phyloP scores from a whole-genome alignment of 2,329 filamentous ascomycete genomes.

The Alternaria angustiovoidea region DNA sequence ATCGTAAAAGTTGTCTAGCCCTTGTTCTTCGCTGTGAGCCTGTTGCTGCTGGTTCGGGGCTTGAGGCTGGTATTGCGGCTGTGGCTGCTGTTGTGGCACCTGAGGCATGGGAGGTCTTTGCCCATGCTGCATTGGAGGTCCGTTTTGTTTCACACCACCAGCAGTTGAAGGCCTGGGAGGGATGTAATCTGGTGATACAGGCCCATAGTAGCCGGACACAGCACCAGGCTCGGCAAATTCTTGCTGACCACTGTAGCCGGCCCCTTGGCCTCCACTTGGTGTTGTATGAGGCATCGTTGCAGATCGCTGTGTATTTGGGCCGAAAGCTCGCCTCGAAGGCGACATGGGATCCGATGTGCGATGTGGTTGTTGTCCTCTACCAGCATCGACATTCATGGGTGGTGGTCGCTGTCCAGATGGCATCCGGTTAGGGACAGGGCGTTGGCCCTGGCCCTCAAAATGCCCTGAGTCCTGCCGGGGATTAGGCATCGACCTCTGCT shows the following conservation, averaged over 20 bases:
- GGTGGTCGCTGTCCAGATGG: conserved; percentile 35
- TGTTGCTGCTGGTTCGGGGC: conserved; percentile 30
- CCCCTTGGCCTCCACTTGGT: conserved; percentile 20
- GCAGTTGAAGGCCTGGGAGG: conserved; percentile 50
- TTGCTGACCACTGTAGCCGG: conserved; percentile 31
- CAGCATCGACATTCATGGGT: conserved; percentile 30
- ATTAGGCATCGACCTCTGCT: conserved; percentile 29
- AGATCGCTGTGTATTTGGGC: conserved; percentile 44
- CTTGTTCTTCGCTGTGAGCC: conserved; percentile 43
- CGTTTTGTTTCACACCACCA: conserved; percentile 39
- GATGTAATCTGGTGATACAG: conserved; percentile 45
- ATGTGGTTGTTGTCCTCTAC: conserved; percentile 23
- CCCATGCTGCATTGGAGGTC: conserved; percentile 28
- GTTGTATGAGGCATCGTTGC: conserved; percentile 50
- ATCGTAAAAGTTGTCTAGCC: conserved; percentile 62
- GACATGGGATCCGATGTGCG: conserved; percentile 34
- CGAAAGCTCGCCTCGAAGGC: conserved; percentile 41
- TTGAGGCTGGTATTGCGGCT: conserved; percentile 30
- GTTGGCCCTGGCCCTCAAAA: conserved; percentile 42
- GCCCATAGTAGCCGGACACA: conserved; percentile 47
- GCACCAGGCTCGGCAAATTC: conserved; percentile 48
- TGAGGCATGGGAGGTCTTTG: conserved; percentile 44
- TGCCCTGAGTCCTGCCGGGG: conserved; percentile 48
- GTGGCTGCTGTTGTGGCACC: conserved; percentile 26
- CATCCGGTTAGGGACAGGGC: conserved; percentile 35